Evolutionary conservation across 2,329 filamentous ascomycete species (phyloP).

Genomic region (Colletotrichum trifolii): DNA sequence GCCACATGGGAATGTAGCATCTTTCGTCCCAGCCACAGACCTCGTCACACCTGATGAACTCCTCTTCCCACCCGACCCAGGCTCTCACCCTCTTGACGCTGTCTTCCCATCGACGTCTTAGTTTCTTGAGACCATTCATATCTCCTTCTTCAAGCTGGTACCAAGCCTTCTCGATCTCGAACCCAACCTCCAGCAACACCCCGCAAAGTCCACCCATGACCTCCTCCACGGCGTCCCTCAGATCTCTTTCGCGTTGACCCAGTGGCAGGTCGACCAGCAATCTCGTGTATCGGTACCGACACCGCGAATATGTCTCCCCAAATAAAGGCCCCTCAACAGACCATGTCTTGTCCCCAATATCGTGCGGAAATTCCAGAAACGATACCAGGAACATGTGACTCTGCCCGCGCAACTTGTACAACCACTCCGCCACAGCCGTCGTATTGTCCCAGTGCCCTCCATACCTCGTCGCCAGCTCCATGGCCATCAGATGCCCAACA

Average conservation of each 20-base stretch:
- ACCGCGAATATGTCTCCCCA: conserved; percentile 52
- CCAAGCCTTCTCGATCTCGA: conserved; percentile 55
- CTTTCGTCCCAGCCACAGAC: conserved; percentile 55
- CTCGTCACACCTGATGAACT: conserved; percentile 53
- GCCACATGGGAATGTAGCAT: conserved; percentile 65
- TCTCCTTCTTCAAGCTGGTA: conserved; percentile 40
- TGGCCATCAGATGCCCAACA: conserved; percentile 45
- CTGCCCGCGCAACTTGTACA: conserved; percentile 47
- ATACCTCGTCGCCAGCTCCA: conserved; percentile 44
- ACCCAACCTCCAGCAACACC: conserved; percentile 53
- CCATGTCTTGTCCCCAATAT: conserved; percentile 43
- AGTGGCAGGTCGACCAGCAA: conserved; percentile 45
- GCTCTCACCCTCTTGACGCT: conserved; percentile 56
- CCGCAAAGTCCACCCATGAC: conserved; percentile 53
- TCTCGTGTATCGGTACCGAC: conserved; percentile 53
- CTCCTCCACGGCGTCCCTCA: conserved; percentile 53
- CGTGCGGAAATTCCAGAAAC: conserved; percentile 56
- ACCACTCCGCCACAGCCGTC: conserved; percentile 44
- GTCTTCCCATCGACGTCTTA: conserved; percentile 41
- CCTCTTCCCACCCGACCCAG: conserved; percentile 62
- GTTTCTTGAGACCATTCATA: not conserved
- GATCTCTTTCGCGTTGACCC: conserved; percentile 47
- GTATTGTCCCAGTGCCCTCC: conserved; percentile 37
- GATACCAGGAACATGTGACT: conserved; percentile 57
- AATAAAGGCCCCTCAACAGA: conserved; percentile 46